Evolutionary conservation across 441 rosid species (phyloP).

Genomic region (Populus trichocarpa): DNA sequence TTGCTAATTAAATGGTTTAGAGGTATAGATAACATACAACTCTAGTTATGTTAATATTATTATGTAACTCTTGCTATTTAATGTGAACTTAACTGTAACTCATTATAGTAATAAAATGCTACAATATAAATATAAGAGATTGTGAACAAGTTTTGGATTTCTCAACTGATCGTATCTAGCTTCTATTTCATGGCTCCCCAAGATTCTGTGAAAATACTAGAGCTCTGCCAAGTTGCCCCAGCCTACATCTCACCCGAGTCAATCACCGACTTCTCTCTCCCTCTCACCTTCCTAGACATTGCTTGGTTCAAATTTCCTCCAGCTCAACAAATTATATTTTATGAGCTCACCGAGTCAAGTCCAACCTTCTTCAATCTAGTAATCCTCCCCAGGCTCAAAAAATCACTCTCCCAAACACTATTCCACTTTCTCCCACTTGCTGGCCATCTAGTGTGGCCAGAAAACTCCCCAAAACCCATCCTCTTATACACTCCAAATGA

Average conservation of each 20-base stretch:
- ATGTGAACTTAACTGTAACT: neutral
- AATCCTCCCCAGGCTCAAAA: neutral
- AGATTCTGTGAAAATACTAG: neutral
- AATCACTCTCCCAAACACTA: neutral
- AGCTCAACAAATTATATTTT: neutral
- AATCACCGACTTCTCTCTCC: neutral
- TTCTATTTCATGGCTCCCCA: neutral
- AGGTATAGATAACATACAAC: too few relatives aligned
- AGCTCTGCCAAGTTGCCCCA: neutral
- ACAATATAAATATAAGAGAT: too few relatives aligned
- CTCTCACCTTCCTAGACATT: neutral
- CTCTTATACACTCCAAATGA: neutral
- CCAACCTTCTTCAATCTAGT: neutral
- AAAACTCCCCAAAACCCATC: neutral
- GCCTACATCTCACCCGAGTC: neutral
- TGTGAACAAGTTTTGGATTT: neutral
- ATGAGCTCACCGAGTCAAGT: neutral
- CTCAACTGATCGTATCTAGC: too few relatives aligned
- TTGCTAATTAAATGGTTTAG: neutral
- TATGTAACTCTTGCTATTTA: neutral
- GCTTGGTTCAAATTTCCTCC: neutral
- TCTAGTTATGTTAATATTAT: too few relatives aligned
- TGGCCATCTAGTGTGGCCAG: neutral
- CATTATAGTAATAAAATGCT: neutral
- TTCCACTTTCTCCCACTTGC: neutral